Evolutionary conservation across 805 yeast genomes (phyloP), one percentile per base, ranked within the genome.

Genomic region (Starmera pachycereana): DNA sequence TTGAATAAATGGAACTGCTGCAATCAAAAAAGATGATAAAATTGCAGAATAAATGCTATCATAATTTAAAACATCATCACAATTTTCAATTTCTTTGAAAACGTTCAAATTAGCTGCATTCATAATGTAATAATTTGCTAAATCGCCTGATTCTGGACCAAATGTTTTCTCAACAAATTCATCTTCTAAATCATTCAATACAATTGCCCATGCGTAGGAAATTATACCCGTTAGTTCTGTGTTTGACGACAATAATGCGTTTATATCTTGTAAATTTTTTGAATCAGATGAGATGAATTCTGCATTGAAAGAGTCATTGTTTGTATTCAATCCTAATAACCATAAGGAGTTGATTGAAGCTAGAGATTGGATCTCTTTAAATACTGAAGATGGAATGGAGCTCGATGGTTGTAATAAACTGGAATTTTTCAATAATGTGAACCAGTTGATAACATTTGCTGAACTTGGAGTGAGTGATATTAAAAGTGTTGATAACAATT

Each of bases 181-280:
- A 8, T 65, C 63, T 44, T 78, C 76, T 8, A 54, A 40, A 18
- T 79, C 61, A 47, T 74, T 74, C 10, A 78, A 53, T 10, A 78
- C 56, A 12, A 80, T 71, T 28, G 84, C 72, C 90, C 90, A 83
- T 18, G 76, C 70, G 51, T 80, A 81, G 35, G 75, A 54, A 1
- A 78, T 61, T 10, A 81, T 54, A 3, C 83, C 61, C 44, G 73
- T 72, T 3, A 58, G 42, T 11, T 62, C 56, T 1, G 69, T 50
- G 9, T 58, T 51, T 6, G 60, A 40, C 13, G 78, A 53, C 4
- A 22, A 22, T 22, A 22, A 22, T 22, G 27, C 2, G 27, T 22
- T 22, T 22, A 22, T 22, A 22, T 22, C 27, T 22, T 22, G 27
- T 22, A 22, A 22, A 22, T 4, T 5, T 22, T 22, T 22, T 5